These are phyloP conservation scores for Cicer chorassanicum DNA, from an alignment of 306 rosid species.

Conservation along the genomic window DNA sequence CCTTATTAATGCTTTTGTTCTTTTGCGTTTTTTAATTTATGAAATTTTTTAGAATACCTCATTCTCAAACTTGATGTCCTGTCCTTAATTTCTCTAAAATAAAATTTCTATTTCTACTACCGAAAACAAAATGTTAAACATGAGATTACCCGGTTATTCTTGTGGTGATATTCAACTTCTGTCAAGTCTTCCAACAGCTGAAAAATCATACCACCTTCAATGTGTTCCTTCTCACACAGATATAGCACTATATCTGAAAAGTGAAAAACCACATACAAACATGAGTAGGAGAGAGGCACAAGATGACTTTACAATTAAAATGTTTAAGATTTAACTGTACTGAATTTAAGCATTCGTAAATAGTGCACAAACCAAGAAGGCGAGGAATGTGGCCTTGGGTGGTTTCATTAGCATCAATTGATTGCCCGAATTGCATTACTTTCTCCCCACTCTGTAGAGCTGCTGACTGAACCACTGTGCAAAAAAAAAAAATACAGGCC, in stretches of 20 bases:
- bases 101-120: background rate
- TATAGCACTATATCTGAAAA: too few species aligned
- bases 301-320: conserved; percentile 14
- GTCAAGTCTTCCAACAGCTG: conserved; percentile 96
- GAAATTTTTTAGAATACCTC: background rate
- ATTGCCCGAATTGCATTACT: conserved; percentile 85
- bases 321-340: conserved; percentile 8
- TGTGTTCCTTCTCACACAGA: conserved; percentile 54
- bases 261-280: conserved; percentile 26
- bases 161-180: conserved; percentile 92
- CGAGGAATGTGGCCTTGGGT: conserved; percentile 86
- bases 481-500: too few species aligned
- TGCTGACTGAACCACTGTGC: too few species aligned
- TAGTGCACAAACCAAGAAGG: conserved; percentile 77
- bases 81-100: too few species aligned
- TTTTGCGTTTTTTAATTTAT: background rate
- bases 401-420: conserved; percentile 69
- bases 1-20: background rate
- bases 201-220: conserved; percentile 99
- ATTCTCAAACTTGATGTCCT: too few species aligned
- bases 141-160: conserved; percentile 70
- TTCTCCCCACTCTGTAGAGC: conserved; percentile 61
- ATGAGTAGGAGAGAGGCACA: conserved; percentile 26
- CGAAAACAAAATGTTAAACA: conserved; percentile 14
- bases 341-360: conserved; percentile 32